Conservation (phyloP, 1,139 yeast species). For the Scheffersomyces cryptocercus region DNA sequence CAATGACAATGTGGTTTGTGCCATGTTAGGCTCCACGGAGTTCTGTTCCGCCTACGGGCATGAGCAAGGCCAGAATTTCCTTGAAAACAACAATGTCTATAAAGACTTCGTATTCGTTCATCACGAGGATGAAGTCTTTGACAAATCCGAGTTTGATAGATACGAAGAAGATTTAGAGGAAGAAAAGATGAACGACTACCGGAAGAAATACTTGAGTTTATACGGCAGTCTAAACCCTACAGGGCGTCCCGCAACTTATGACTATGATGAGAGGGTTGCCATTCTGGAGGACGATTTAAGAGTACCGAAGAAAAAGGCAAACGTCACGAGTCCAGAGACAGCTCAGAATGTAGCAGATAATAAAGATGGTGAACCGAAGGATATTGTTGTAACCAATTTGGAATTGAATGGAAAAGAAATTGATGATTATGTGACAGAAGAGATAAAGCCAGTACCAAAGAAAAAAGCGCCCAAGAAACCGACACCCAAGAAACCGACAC, state of each 20-base stretch:
- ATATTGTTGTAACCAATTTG: background rate
- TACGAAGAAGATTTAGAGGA: background rate
- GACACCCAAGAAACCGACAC: background rate
- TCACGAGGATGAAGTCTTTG: background rate
- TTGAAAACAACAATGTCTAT: background rate
- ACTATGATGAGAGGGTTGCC: background rate
- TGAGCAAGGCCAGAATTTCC: slow-evolving; percentile 6
- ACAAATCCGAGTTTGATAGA: background rate
- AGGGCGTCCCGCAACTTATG: background rate
- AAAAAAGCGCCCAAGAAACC: background rate
- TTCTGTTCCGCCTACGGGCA: slow-evolving; percentile 27
- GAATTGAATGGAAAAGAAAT: background rate
- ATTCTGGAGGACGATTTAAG: background rate
- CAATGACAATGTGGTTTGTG: slow-evolving; percentile 35
- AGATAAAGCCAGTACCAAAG: background rate
- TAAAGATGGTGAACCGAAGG: background rate
- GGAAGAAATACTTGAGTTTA: too few species aligned
- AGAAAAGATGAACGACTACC: background rate
- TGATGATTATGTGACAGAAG: background rate
- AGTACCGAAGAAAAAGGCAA: background rate
- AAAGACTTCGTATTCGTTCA: background rate
- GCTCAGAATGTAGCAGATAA: background rate
- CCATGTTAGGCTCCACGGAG: slow-evolving; percentile 23
- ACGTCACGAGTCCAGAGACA: background rate
- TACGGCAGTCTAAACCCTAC: too few species aligned